Percentiles rank a stretch among this genome's conserved stretches.
Conservation (phyloP, 495 filamentous ascomycete genomes). For the Schizothecium vesticola region DNA sequence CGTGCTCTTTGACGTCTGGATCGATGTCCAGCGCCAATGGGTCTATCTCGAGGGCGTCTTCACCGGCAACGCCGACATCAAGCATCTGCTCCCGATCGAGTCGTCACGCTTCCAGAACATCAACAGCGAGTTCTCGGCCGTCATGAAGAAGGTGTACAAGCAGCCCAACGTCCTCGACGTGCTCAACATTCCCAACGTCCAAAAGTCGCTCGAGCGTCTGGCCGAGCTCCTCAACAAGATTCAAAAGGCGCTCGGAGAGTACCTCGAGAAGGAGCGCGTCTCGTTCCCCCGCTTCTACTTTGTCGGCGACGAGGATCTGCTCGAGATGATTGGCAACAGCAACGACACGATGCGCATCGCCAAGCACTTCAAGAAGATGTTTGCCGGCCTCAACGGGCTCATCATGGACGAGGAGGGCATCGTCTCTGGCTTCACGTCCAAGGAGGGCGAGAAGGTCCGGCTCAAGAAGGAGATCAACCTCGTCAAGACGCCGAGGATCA, state of each 20-base stretch:
- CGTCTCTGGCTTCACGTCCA: conserved; percentile 89
- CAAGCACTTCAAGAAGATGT: conserved; percentile 99
- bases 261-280: conserved; percentile 92
- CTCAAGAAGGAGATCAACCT: conserved; percentile 88
- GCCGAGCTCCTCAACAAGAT: conserved; percentile 97
- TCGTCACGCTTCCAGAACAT: conserved; percentile 97
- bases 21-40: conserved; percentile 99
- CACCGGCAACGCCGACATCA: conserved; percentile 97
- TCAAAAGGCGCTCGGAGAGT: conserved; percentile 97
- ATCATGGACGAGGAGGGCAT: conserved; percentile 84
- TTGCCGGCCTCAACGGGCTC: conserved; percentile 86
- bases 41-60: conserved; percentile 98
- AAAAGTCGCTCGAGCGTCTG: conserved; percentile 90
- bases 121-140: conserved; percentile 93
- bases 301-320: conserved; percentile 93
- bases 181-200: conserved; percentile 87
- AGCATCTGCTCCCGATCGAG: conserved; percentile 92
- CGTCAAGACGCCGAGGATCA: conserved; percentile 88
- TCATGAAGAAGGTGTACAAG: conserved; percentile 98
- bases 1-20: conserved; percentile 98
- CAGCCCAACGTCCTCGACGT: conserved; percentile 92
- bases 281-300: conserved; percentile 99
- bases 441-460: conserved; percentile 86
- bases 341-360: conserved; percentile 93
- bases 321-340: conserved; percentile 99